Evolutionary conservation across 257 asterid species (phyloP).

Genomic region (Solanum pimpinellifolium): DNA sequence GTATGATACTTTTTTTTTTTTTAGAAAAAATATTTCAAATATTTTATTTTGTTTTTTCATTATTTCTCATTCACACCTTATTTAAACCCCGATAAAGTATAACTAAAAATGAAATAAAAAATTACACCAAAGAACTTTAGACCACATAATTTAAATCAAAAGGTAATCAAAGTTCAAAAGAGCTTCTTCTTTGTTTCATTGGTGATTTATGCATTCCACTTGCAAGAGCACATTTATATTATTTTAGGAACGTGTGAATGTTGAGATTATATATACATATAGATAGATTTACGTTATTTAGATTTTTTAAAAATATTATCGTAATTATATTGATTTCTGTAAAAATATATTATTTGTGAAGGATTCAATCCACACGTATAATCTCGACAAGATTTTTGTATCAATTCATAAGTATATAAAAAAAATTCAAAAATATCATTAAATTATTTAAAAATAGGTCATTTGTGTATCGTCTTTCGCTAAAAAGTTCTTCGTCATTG

Average conservation of each 20-base stretch:
- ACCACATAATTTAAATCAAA: not conserved
- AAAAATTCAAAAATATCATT: not conserved
- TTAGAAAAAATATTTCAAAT: too few species aligned
- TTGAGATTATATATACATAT: not conserved
- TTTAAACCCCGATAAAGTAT: not conserved
- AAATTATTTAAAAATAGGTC: not conserved
- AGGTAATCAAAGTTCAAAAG: not conserved
- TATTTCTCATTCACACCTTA: not conserved
- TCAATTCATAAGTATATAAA: not conserved
- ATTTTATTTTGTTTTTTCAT: too few species aligned
- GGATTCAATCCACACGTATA: not conserved
- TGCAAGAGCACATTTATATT: not conserved
- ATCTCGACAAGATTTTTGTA: not conserved
- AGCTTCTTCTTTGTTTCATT: not conserved
- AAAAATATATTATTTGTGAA: not conserved
- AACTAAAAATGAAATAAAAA: not conserved
- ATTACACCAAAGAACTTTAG: not conserved
- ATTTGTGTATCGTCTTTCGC: not conserved
- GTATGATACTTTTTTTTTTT: not conserved
- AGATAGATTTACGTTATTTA: not conserved
- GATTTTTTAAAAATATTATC: not conserved
- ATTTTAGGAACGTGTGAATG: not conserved
- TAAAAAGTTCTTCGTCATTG: not conserved
- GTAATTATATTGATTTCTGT: fast-evolving
- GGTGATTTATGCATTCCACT: not conserved